These are phyloP conservation scores for Mallotus repandus DNA, from an alignment of 441 rosid species.

Conservation along the genomic window DNA sequence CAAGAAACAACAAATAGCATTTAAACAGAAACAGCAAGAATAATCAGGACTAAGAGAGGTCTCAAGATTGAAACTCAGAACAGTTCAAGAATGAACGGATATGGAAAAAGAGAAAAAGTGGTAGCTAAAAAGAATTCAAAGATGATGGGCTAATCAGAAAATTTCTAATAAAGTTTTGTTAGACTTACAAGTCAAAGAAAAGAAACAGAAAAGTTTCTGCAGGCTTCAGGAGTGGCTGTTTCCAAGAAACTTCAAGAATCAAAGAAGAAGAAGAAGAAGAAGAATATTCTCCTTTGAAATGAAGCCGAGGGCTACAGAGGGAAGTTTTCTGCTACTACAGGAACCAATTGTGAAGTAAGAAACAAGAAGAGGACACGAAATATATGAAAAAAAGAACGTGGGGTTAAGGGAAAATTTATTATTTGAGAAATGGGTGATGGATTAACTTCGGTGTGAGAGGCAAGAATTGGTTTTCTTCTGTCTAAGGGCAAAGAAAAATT, in stretches of 20 bases:
- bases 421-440: background rate
- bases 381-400: background rate
- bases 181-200: conserved; percentile 22
- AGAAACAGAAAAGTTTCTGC: background rate
- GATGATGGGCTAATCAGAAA: conserved; percentile 21
- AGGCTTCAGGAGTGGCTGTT: conserved; percentile 11
- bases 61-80: background rate
- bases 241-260: conserved; percentile 12
- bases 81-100: conserved; percentile 3
- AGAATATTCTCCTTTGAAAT: too few species aligned
- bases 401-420: background rate
- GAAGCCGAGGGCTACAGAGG: background rate
- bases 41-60: background rate
- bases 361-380: background rate
- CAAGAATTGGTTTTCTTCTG: background rate
- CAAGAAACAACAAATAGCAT: background rate
- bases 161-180: background rate
- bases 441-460: background rate
- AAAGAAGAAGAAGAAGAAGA: conserved; percentile 14
- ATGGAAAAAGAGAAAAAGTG: background rate
- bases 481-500: conserved; percentile 4
- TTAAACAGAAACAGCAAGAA: background rate
- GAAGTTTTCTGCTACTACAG: conserved; percentile 15
- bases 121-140: conserved; percentile 27
- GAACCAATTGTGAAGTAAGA: background rate